Evolutionary conservation across 352 stramenopile species (phyloP), one percentile per base, ranked within the genome.

Genomic region (Phytopythium helicoides): DNA sequence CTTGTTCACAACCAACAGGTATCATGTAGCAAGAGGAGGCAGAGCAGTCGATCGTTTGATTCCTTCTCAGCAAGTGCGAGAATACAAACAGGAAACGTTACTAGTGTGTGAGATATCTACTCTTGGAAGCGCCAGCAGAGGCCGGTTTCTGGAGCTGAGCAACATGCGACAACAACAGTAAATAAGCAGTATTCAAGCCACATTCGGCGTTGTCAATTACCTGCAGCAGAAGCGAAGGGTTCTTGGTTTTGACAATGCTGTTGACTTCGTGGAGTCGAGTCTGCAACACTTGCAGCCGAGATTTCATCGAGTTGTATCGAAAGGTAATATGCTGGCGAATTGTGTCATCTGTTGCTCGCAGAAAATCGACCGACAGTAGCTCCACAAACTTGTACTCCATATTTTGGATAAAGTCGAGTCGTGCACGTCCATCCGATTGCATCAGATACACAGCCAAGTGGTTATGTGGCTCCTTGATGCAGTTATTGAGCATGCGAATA

Each of bases 361-460:
- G 73, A 51, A 97, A 98, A 42, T 96, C 81, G 16, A 96, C 82
- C 0, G 84, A 96, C 14, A 98, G 78, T 10, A 98, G 66, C 71
- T 98, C 93, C 28, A 98, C 88, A 62, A 98, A 98, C 53, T 97
- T 98, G 83, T 97, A 98, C 72, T 97, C 89, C 92, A 98, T 97
- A 60, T 98, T 98, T 69, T 97, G 88, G 56, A 98, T 98, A 55
- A 98, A 97, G 52, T 98, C 92, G 10, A 98, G 71, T 2, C 92
- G 79, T 16, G 88, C 88, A 44, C 87, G 85, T n/a, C 86, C 84
- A 46, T 97, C 92, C 1, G 81, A 79, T 48, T 97, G 81, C 86
- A 98, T 96, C 23, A 97, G 68, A 54, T 97, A 98, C 16, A 98
- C 89, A 22, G 91, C 89, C 39, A 98, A 63, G 58, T 98, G 88